Conservation (phyloP, 208 protist species). For the Crithidia thermophila region DNA sequence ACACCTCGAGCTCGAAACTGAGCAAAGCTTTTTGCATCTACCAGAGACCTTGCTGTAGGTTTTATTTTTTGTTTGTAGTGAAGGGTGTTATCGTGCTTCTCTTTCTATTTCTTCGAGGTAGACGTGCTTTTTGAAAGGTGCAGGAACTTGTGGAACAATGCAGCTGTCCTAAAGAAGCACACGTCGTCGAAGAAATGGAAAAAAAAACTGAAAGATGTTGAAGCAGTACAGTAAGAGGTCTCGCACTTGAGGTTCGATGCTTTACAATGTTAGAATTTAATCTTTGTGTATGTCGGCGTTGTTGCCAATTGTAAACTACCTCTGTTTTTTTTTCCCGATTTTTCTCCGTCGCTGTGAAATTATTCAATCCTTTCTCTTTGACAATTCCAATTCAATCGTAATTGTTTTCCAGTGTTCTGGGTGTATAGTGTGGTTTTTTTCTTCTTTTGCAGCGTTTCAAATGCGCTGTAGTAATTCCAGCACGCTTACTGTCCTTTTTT, state of each 20-base stretch:
- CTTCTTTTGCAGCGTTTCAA: not conserved
- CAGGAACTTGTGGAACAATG: too few species aligned
- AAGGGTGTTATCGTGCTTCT: too few species aligned
- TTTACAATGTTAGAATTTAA: not conserved
- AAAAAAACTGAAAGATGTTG: slow-evolving; percentile 6
- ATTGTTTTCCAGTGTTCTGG: slow-evolving; percentile 6
- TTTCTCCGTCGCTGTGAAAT: not conserved
- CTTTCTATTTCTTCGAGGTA: too few species aligned
- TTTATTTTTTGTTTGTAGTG: too few species aligned
- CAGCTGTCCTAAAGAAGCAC: too few species aligned
- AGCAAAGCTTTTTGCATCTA: too few species aligned
- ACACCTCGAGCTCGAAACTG: too few species aligned
- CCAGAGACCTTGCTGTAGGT: too few species aligned
- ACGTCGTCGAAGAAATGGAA: not conserved
- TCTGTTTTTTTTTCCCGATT: not conserved
- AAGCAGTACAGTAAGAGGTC: not conserved
- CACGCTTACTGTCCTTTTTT: slow-evolving; percentile 12
- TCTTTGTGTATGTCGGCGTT: not conserved
- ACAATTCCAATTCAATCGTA: not conserved
- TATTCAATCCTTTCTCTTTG: slow-evolving; percentile 13
- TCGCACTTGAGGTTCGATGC: not conserved
- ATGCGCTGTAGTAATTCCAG: not conserved
- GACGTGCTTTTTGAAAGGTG: too few species aligned
- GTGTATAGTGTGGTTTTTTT: slow-evolving; percentile 6
- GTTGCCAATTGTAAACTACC: not conserved